Conservation (phyloP, 116 monocot species). For the Posidonia oceanica region DNA sequence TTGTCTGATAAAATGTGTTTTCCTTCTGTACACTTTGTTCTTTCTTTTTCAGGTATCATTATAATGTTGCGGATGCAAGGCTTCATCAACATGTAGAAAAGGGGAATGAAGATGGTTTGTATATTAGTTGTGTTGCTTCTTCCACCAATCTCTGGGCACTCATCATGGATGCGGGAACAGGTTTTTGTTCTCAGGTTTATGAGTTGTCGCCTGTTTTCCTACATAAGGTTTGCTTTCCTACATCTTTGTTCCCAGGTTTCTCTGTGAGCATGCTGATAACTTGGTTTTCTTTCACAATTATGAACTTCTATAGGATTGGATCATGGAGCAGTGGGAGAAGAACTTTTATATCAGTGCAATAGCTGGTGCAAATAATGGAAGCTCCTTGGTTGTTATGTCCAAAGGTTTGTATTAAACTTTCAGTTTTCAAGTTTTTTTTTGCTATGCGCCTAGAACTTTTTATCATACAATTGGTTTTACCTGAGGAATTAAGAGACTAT, state of each 20-base stretch:
- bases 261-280: background rate
- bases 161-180: conserved; percentile 97
- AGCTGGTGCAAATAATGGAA: conserved; percentile 74
- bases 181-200: conserved; percentile 82
- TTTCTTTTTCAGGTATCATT: conserved; percentile 60
- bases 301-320: conserved; percentile 45
- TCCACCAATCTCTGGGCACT: conserved; percentile 90
- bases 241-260: background rate
- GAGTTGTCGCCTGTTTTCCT: conserved; percentile 85
- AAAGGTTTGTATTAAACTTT: conserved; percentile 32
- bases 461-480: background rate
- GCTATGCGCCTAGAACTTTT: background rate
- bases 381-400: conserved; percentile 82
- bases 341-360: conserved; percentile 71
- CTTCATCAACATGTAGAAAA: conserved; percentile 85
- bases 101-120: conserved; percentile 88
- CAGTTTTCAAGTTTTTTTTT: background rate
- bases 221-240: conserved; percentile 52
- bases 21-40: background rate
- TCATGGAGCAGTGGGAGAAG: conserved; percentile 86
- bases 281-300: background rate
- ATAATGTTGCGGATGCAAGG: conserved; percentile 83
- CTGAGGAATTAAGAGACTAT: too few relatives aligned
- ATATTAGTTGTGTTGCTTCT: conserved; percentile 87
- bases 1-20: background rate